phyloP scores from a whole-genome alignment of 176 grass and related monocot genomes.

The Musa itinerans region DNA sequence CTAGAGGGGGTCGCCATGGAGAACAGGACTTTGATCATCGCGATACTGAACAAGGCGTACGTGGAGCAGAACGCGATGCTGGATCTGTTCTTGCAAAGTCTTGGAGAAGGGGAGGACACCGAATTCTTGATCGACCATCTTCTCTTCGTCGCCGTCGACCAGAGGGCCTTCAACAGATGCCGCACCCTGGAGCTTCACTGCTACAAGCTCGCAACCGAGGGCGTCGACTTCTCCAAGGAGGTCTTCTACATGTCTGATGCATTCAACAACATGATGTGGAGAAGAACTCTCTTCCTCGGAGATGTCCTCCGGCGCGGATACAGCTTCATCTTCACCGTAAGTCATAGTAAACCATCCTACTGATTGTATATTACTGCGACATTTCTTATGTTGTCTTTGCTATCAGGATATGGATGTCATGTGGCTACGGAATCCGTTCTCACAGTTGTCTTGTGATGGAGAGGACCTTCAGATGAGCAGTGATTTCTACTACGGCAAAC shows the following conservation, averaged over 20 bases:
- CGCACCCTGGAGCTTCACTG: conserved; percentile 34
- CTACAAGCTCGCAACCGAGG: not conserved
- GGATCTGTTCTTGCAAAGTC: conserved; percentile 48
- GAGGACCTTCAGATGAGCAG: conserved; percentile 1
- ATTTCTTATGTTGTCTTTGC: not conserved
- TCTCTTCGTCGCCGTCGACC: conserved; percentile 42
- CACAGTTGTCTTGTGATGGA: not conserved
- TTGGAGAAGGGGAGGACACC: conserved; percentile 46
- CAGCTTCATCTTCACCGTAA: conserved; percentile 73
- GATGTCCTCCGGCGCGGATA: conserved; percentile 43
- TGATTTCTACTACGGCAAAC: conserved; percentile 5
- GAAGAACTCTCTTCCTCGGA: conserved; percentile 42
- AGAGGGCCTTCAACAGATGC: conserved; percentile 32
- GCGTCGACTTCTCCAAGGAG: conserved; percentile 50
- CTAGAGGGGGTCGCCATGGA: not conserved
- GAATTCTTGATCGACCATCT: conserved; percentile 37
- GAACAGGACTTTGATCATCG: not conserved
- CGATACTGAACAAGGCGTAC: not conserved
- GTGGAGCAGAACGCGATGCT: conserved; percentile 50
- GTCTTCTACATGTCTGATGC: conserved; percentile 61
- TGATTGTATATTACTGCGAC: not conserved
- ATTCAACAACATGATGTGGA: conserved; percentile 81
- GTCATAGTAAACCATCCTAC: not conserved
- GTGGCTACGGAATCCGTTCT: conserved; percentile 16
- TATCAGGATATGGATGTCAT: conserved; percentile 16